phyloP scores from a whole-genome alignment of 2,329 filamentous ascomycete species.

The Penicillium verrucosum region DNA sequence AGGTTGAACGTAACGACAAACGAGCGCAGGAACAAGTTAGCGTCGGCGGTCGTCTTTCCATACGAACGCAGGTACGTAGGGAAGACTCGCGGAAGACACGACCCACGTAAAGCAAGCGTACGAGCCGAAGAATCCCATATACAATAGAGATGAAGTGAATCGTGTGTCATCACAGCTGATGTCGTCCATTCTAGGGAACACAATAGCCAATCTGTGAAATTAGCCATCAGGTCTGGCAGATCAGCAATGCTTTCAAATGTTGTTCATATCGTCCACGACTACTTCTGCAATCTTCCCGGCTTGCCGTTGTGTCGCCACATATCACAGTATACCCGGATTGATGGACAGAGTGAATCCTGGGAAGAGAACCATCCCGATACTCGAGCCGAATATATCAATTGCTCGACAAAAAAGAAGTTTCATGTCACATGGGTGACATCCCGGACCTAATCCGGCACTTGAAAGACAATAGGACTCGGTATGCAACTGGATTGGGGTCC shows the following conservation, averaged over 20 bases:
- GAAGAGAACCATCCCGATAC: conserved; percentile 9
- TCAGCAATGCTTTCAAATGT: not conserved
- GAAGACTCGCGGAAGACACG: not conserved
- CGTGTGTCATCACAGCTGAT: not conserved
- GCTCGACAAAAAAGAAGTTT: not conserved
- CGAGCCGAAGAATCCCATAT: too few relatives aligned
- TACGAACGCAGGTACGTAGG: too few relatives aligned
- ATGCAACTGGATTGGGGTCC: conserved; percentile 9
- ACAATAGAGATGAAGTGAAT: conserved; percentile 3
- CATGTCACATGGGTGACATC: not conserved
- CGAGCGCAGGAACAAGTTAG: too few relatives aligned
- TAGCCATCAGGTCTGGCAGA: not conserved
- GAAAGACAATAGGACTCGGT: conserved; percentile 4
- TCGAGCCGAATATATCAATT: not conserved
- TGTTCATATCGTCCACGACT: not conserved
- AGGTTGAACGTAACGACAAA: too few relatives aligned
- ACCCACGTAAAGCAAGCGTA: too few relatives aligned
- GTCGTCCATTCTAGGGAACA: not conserved
- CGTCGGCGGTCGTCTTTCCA: too few relatives aligned
- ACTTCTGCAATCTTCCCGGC: conserved; percentile 21
- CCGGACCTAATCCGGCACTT: conserved; percentile 12
- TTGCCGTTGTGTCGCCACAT: conserved; percentile 10
- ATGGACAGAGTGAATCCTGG: not conserved
- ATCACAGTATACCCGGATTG: not conserved
- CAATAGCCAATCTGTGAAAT: not conserved